Base-by-base conservation (phyloP, 2,329 filamentous ascomycete genomes). In the Coniella vitis region DNA sequence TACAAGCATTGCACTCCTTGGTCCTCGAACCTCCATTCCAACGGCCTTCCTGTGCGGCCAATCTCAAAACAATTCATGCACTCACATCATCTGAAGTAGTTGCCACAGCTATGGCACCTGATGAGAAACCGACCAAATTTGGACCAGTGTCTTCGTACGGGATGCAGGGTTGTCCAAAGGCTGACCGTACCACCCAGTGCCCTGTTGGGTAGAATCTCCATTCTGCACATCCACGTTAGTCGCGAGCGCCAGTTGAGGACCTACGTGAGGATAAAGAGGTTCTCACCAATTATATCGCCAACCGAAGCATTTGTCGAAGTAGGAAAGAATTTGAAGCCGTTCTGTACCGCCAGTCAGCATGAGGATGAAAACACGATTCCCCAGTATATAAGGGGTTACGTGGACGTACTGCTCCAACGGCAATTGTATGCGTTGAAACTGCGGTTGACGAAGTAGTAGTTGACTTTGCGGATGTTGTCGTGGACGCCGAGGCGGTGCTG, bases 141-240 rank as follows among this genome's bases (percentile, higher is more conserved):
- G 69, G 53, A 0, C 69, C 68, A 41, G 73, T 68, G 45, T 75
- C 69, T 45, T 80, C 75, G 50, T 79, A 83, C 0, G 83, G 82
- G 38, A 84, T 74, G 52, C 83, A 87, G 35, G 83, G 79, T n/a
- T 69, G 67, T 2, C 67, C 63, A 56, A 74, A 84, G 42, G 74
- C 78, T 31, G 80, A 75, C 43, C 78, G 72, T 8, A 78, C 76
- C n/a, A 86, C 76, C 3, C 79, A 82, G 58, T 86, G 82, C 45
- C 77, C 81, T 19, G 69, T 69, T 1, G 81, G 79, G 55, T 78
- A 83, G 58, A 86, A 84, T 38, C 74, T 67, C 61, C 79, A 86
- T 53, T 76, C 71, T 69, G 45, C 31, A 10, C 19, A 17, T 7
- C 7, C 16, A 13, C 44, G 42, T 51, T 37, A 56, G 52, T 58